Percentiles rank a stretch among this genome's conserved stretches.
Evolutionary conservation across 495 filamentous ascomycete genomes (phyloP).

Genomic region (Hypomontagnella submonticulosa): DNA sequence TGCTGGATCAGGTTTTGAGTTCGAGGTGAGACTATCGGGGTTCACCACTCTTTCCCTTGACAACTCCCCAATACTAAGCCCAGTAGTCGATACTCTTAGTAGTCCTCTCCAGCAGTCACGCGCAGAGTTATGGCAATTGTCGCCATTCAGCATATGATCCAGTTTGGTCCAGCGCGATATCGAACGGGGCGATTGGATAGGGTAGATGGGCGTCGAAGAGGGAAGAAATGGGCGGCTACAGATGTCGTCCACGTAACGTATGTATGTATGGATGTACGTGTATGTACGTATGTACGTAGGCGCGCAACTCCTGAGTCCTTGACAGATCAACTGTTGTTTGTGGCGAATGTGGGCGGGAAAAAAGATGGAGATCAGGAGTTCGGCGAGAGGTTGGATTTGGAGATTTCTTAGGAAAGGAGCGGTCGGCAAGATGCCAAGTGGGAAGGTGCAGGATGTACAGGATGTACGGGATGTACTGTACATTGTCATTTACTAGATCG

Average conservation of each 20-base stretch:
- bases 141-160: slow-evolving; percentile 26
- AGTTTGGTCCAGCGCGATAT: slow-evolving; percentile 24
- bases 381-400: slow-evolving; percentile 34
- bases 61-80: neutral
- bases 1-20: slow-evolving; percentile 32
- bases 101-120: slow-evolving; percentile 30
- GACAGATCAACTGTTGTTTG: slow-evolving; percentile 42
- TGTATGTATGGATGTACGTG: slow-evolving; percentile 14
- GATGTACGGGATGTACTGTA: slow-evolving; percentile 22
- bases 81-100: too few species aligned
- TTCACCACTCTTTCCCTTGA: slow-evolving; percentile 33
- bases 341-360: slow-evolving; percentile 25
- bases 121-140: slow-evolving; percentile 8
- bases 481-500: slow-evolving; percentile 22
- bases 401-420: slow-evolving; percentile 37
- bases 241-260: slow-evolving; percentile 2
- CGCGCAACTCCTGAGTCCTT: slow-evolving; percentile 42
- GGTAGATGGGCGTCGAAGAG: slow-evolving; percentile 14
- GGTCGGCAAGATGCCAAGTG: slow-evolving; percentile 30
- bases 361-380: slow-evolving; percentile 34
- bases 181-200: slow-evolving; percentile 26
- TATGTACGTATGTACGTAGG: slow-evolving; percentile 27
- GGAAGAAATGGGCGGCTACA: slow-evolving; percentile 13
- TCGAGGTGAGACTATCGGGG: slow-evolving; percentile 29
- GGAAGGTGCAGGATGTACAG: neutral